Evolutionary conservation across 164 flowering plant species (phyloP).

Genomic region (Warburgia ugandensis): DNA sequence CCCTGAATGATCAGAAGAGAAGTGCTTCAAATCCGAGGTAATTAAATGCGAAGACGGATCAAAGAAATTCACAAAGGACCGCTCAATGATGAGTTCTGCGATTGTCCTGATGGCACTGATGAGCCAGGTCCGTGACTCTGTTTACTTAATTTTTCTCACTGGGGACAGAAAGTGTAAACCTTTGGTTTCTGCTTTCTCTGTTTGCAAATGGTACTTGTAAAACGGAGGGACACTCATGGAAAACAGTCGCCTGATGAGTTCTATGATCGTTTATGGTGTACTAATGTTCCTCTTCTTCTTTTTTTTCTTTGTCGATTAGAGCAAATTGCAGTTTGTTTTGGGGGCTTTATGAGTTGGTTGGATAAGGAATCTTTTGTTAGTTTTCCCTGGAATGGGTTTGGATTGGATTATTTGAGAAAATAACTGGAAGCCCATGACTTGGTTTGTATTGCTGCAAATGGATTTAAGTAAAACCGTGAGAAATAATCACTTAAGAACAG

Average conservation of each 20-base stretch:
- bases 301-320: not conserved
- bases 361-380: not conserved
- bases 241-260: not conserved
- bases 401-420: not conserved
- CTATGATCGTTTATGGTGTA: not conserved
- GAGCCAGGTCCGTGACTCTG: constrained; percentile 55
- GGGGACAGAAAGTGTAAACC: not conserved
- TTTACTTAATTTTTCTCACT: not conserved
- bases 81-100: constrained; percentile 87
- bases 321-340: too few species aligned
- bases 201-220: not conserved
- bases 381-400: not conserved
- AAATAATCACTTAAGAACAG: not conserved
- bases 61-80: constrained; percentile 49
- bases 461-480: not conserved
- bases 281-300: not conserved
- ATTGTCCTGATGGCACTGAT: constrained; percentile 84
- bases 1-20: constrained; percentile 43
- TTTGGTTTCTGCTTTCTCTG: not conserved
- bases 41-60: constrained; percentile 84
- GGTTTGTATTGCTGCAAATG: too few species aligned
- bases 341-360: too few species aligned
- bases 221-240: not conserved
- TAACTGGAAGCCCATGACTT: too few species aligned
- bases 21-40: constrained; percentile 42